These are phyloP conservation scores for Carex myosuroides DNA, from an alignment of 176 grass and related monocot species.

Conservation along the genomic window DNA sequence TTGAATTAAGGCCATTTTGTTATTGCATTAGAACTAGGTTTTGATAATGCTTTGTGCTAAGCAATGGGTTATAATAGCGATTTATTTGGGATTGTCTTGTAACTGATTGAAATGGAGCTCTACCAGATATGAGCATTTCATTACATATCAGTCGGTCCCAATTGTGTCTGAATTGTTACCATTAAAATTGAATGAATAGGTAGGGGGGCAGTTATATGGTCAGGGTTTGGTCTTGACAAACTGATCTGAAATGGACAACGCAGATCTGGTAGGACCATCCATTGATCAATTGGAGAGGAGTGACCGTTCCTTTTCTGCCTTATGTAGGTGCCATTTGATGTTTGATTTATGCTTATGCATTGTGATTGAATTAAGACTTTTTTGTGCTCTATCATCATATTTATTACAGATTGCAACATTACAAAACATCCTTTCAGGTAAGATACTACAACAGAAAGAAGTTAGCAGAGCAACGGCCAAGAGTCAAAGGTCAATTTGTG, in stretches of 20 bases:
- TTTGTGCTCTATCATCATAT: not conserved
- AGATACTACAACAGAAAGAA: slow-evolving; percentile 94
- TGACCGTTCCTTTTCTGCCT: not conserved
- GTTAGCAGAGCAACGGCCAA: slow-evolving; percentile 76
- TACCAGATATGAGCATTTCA: not conserved
- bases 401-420: not conserved
- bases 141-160: not conserved
- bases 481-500: slow-evolving; percentile 96
- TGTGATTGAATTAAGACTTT: not conserved
- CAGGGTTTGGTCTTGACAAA: not conserved
- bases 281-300: not conserved
- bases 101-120: not conserved
- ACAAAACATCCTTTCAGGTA: slow-evolving; percentile 38
- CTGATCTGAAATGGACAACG: not conserved
- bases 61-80: not conserved
- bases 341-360: not conserved
- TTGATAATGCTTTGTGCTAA: not conserved
- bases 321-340: not conserved
- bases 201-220: not conserved
- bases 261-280: not conserved
- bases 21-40: not conserved
- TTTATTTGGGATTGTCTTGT: not conserved
- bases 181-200: not conserved
- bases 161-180: not conserved
- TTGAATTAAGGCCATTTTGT: not conserved